Evolutionary conservation across 139 green algal genomes (phyloP).

Genomic region (Chlamydomonas eustigma): DNA sequence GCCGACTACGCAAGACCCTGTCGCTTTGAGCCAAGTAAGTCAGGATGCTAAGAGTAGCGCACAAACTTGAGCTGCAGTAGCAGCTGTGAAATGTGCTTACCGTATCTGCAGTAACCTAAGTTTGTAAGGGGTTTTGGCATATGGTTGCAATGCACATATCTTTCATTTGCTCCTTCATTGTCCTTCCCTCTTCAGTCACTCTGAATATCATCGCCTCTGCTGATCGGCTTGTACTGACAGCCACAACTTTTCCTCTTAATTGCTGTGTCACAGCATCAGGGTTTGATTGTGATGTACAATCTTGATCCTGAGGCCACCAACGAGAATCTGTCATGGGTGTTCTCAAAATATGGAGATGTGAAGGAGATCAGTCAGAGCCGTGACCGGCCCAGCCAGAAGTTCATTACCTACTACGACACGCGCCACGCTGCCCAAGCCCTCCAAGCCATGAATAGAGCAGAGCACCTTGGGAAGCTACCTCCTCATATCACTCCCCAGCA

Average conservation of each 20-base stretch:
- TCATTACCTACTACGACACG: slow-evolving; percentile 89
- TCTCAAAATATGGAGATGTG: slow-evolving; percentile 84
- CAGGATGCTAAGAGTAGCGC: neutral
- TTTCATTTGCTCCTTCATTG: too few relatives aligned
- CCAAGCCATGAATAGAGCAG: slow-evolving; percentile 54
- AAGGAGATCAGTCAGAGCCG: slow-evolving; percentile 55
- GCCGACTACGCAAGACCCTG: slow-evolving; percentile 12
- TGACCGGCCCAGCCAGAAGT: slow-evolving; percentile 62
- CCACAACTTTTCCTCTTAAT: neutral
- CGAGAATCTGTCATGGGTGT: slow-evolving; percentile 70
- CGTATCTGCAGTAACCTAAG: neutral
- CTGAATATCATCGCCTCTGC: neutral
- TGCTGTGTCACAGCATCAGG: slow-evolving; percentile 40
- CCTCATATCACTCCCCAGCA: slow-evolving; percentile 36
- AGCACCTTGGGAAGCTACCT: slow-evolving; percentile 42
- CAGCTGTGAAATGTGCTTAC: neutral
- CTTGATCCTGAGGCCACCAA: slow-evolving; percentile 61
- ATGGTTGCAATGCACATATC: too few relatives aligned
- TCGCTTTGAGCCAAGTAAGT: slow-evolving; percentile 48
- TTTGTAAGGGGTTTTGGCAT: neutral
- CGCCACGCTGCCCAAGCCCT: slow-evolving; percentile 55
- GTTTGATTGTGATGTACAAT: slow-evolving; percentile 79
- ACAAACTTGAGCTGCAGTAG: neutral
- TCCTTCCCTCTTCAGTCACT: neutral
- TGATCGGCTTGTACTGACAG: neutral